Evolutionary conservation across 2,329 filamentous ascomycete genomes (phyloP), one percentile per base, ranked within the genome.

Genomic region (Leptoxyphium fumago): DNA sequence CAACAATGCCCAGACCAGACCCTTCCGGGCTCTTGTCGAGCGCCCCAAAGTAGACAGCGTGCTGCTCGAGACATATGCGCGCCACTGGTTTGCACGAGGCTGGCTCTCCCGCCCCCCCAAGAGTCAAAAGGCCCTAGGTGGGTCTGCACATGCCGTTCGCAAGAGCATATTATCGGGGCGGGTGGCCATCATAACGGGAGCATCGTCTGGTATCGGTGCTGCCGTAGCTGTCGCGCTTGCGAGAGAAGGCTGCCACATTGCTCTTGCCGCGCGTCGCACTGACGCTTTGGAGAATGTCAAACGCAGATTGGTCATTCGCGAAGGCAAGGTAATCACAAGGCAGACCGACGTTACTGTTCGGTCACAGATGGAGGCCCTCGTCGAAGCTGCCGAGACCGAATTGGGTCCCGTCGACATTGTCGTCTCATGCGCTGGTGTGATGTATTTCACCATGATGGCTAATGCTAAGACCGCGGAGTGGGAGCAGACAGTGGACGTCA

Each of bases 381-480:
- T 88, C 48, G 61, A 64, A 2, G 68, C 73, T 0, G 70, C 81
- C 1, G 67, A 67, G 21, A 69, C 74, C 39, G 67, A 78, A 52
- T 76, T 88, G 0, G 84, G 83, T 0, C 75, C 79, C 0, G 69
- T 88, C 39, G 84, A 89, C 58, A 83, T 88, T 42, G 72, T 89
- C n/a, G 76, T 89, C 41, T 78, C 78, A 36, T 85, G 82, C 55
- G 84, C 84, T 0, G 84, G 84, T 30, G 84, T 89, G 58, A 89
- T 89, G 84, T 89, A 89, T 66, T 89, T 79, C 64, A 88, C 84
- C 44, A 79, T 88, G 78, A 88, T 89, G 84, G 76, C 79, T 45
- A 88, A 87, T 58, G 73, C 68, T 13, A 73, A 82, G 50, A 74
- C 69, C 0, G 80, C 84, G 5, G 79, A 89, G 54, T 89, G 84